Evolutionary conservation across 306 rosid genomes (phyloP).

Genomic region (Neltuma alba): DNA sequence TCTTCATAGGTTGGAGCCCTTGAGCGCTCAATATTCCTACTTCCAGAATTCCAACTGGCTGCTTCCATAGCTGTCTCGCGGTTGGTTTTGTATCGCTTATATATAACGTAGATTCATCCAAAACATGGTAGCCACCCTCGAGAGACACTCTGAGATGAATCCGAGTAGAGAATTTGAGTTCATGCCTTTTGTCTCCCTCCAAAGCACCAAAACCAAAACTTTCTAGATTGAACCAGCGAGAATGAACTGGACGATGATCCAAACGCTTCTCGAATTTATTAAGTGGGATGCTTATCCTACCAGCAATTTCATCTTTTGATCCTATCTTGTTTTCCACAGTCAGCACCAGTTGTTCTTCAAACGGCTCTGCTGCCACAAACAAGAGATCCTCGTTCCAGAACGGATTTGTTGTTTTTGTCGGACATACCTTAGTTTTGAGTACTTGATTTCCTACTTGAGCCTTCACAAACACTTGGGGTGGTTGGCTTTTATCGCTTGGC

Average conservation of each 20-base stretch:
- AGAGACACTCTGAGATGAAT: conserved; percentile 62
- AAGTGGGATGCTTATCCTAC: conserved; percentile 42
- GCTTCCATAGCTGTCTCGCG: conserved; percentile 71
- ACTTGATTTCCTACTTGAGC: conserved; percentile 62
- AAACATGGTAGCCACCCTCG: conserved; percentile 71
- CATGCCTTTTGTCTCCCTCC: conserved; percentile 64
- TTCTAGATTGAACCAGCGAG: conserved; percentile 60
- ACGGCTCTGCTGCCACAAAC: conserved; percentile 68
- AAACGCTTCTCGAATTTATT: conserved; percentile 53
- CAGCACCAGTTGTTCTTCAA: conserved; percentile 56
- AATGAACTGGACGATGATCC: conserved; percentile 63
- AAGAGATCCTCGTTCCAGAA: conserved; percentile 65
- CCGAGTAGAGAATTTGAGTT: conserved; percentile 57
- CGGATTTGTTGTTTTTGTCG: conserved; percentile 48
- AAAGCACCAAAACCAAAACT: conserved; percentile 58
- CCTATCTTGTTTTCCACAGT: conserved; percentile 51
- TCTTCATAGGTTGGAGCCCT: conserved; percentile 66
- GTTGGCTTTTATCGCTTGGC: conserved; percentile 53
- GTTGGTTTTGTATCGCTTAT: conserved; percentile 71
- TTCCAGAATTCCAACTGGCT: conserved; percentile 66
- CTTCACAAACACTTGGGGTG: conserved; percentile 57
- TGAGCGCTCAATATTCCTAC: conserved; percentile 73
- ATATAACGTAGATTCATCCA: conserved; percentile 70
- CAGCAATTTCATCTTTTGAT: conserved; percentile 52
- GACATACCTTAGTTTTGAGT: conserved; percentile 56